Evolutionary conservation across 1,139 yeast species (phyloP).

Genomic region (Yamadazyma mexicana): DNA sequence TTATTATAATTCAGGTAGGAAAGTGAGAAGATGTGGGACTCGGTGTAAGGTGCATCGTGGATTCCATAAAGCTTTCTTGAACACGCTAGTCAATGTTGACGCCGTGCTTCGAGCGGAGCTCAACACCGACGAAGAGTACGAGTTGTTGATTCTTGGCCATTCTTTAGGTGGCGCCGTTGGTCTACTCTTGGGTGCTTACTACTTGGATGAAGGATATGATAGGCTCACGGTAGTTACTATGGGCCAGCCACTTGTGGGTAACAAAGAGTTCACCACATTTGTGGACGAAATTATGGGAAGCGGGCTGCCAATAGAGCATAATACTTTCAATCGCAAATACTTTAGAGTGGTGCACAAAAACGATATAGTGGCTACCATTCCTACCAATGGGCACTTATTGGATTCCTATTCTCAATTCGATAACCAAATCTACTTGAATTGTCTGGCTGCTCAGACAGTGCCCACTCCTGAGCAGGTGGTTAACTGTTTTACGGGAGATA

Average conservation of each 20-base stretch:
- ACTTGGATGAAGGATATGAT: constrained; percentile 34
- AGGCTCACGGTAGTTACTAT: constrained; percentile 40
- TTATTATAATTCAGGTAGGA: constrained; percentile 26
- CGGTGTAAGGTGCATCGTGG: constrained; percentile 51
- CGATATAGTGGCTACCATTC: constrained; percentile 48
- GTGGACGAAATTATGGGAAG: constrained; percentile 38
- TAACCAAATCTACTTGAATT: constrained; percentile 48
- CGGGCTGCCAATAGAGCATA: constrained; percentile 18
- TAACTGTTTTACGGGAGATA: constrained; percentile 33
- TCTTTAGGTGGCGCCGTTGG: constrained; percentile 55
- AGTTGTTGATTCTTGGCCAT: constrained; percentile 47
- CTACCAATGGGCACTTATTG: constrained; percentile 26
- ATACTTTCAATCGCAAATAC: constrained; percentile 27
- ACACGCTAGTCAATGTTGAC: constrained; percentile 32
- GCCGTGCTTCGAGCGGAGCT: constrained; percentile 25
- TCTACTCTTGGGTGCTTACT: constrained; percentile 37
- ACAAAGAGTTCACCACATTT: constrained; percentile 39
- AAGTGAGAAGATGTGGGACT: constrained; percentile 31
- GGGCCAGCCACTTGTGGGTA: constrained; percentile 56
- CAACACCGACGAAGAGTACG: constrained; percentile 25
- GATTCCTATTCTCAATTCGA: constrained; percentile 39
- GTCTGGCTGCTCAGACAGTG: constrained; percentile 25
- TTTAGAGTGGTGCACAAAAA: constrained; percentile 46
- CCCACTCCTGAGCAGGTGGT: constrained; percentile 32
- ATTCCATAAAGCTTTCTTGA: constrained; percentile 34